phyloP scores from a whole-genome alignment of 331 rosid species.

The Prunus yedoensis region DNA sequence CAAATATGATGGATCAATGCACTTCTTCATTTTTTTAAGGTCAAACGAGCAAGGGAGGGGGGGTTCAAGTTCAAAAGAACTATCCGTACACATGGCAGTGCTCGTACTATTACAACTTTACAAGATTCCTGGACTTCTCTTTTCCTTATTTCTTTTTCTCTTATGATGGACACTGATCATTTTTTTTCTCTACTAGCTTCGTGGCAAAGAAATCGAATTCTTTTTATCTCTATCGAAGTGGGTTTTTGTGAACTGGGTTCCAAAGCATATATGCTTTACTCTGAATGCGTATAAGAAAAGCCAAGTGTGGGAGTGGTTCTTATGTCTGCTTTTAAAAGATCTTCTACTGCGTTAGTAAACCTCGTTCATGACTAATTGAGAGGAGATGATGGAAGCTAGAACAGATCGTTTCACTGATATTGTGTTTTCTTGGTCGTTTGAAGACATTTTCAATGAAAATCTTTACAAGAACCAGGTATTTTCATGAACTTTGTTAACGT shows the following conservation, averaged over 20 bases:
- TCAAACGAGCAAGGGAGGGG: not conserved
- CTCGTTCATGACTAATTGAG: not conserved
- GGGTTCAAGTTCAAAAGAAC: not conserved
- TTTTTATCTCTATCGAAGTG: not conserved
- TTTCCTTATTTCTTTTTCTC: not conserved
- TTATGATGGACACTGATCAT: not conserved
- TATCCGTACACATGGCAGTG: not conserved
- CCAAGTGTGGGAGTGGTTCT: no score
- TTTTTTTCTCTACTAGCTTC: no score
- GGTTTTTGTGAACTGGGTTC: slow-evolving; percentile 1
- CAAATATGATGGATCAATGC: not conserved
- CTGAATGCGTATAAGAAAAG: not conserved
- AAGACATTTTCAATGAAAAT: slow-evolving; percentile 45
- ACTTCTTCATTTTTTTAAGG: not conserved
- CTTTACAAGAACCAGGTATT: slow-evolving; percentile 42
- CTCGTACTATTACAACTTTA: not conserved
- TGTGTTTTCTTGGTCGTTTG: slow-evolving; percentile 56
- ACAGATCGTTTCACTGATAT: slow-evolving; percentile 29
- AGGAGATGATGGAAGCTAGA: slow-evolving; percentile 27
- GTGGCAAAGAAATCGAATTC: not conserved
- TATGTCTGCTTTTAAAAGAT: not conserved
- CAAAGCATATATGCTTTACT: not conserved
- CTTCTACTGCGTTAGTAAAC: slow-evolving; percentile 21
- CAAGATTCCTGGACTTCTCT: not conserved
- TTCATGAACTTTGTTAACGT: not conserved